phyloP scores from a whole-genome alignment of 2,329 filamentous ascomycete genomes.

The Curvularia sp. region DNA sequence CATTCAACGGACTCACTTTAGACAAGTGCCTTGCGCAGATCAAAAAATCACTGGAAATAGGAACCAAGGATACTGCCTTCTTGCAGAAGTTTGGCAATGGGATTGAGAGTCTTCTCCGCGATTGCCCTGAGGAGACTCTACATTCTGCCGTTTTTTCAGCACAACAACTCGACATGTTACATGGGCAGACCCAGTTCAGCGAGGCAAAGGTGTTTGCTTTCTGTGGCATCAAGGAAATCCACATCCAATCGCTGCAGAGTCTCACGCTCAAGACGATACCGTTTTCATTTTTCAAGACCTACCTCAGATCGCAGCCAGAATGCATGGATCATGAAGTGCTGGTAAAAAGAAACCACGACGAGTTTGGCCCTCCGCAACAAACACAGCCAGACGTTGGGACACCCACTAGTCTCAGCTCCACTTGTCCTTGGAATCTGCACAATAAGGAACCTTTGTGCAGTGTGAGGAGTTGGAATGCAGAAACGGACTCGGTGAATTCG shows the following conservation, averaged over 20 bases:
- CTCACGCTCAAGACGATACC: constrained; percentile 47
- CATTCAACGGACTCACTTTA: constrained; percentile 37
- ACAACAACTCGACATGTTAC: constrained; percentile 46
- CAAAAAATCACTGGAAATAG: constrained; percentile 31
- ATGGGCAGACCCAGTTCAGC: constrained; percentile 38
- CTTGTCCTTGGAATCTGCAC: constrained; percentile 27
- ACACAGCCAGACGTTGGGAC: constrained; percentile 13
- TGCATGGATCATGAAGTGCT: constrained; percentile 56
- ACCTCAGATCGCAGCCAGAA: constrained; percentile 53
- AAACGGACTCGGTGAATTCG: constrained; percentile 41
- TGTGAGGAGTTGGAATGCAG: constrained; percentile 27
- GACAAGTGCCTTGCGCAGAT: constrained; percentile 44
- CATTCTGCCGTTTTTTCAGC: constrained; percentile 54
- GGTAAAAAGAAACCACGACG: constrained; percentile 54
- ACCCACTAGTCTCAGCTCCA: constrained; percentile 13
- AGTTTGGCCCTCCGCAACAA: constrained; percentile 52
- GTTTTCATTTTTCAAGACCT: constrained; percentile 55
- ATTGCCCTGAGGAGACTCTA: constrained; percentile 52
- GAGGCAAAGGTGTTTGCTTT: constrained; percentile 54
- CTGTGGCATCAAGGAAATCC: constrained; percentile 54
- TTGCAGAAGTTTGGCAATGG: constrained; percentile 39
- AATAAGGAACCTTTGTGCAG: constrained; percentile 16
- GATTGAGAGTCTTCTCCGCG: constrained; percentile 48
- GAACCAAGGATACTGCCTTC: constrained; percentile 32
- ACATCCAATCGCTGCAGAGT: constrained; percentile 45